Base-by-base conservation (phyloP, 306 rosid species). In the Rosa rugosa region DNA sequence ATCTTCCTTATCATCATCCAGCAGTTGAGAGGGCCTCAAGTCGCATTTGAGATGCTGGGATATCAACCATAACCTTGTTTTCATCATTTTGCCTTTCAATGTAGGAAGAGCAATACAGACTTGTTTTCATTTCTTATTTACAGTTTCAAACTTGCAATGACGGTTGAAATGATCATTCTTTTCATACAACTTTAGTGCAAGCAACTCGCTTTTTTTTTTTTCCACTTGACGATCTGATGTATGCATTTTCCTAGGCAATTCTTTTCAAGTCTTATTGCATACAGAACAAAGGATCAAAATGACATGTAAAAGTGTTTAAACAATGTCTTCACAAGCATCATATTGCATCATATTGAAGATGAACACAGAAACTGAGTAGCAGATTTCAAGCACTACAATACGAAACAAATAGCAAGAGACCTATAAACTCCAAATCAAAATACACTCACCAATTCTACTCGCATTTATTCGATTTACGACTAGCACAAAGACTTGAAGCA, bases 21-120 rank as follows among this genome's bases (percentile, higher is more conserved):
- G 91, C 36, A 31, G 36, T 88, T 75, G 97, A 97, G 6, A 85
- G 92, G 68, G 98, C 90, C 75, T 90, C 97, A 2, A 93, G 98
- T 75, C 85, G 87, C 66, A 80, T 83, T 84, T 83, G 80, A 83
- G 79, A 18, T 25, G 2, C 31, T 31, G 54, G 62, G 49, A 66
- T 46, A 36, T 46, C 34, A 34, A 64, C 44, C 23, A 27, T 7
- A 66, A 66, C 65, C 36, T 4, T 10, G 38, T 16, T 50, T 72
- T 65, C 72, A 44, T 44, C 56, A 38, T 8, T 60, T 40, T 73
- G 47, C 66, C 63, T 63, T 79, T 16, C 22, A 38, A 80, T 76
- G 18, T 64, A 76, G 72, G 56, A 11, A 4, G 25, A 41, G 13
- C 42, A 75, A 44, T 12, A 25, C 38, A 25, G 60, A 22, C 36